Evolutionary conservation across 2,329 filamentous ascomycete species (phyloP), one percentile per base, ranked within the genome.

Genomic region (Calcarisporium arbuscula): DNA sequence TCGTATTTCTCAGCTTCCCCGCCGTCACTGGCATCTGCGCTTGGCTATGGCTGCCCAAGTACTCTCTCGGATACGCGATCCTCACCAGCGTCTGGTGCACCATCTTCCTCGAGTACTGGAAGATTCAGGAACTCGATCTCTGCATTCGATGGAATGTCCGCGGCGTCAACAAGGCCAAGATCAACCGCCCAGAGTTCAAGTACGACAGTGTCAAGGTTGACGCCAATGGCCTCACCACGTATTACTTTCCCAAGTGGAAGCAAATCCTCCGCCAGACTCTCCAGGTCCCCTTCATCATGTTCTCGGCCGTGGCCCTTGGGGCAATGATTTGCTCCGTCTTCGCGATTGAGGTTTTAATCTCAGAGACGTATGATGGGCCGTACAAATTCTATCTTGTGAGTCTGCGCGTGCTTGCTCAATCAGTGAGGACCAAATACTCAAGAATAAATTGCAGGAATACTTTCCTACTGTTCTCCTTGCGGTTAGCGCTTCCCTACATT

Each of bases 51-150:
- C 61, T 85, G 0, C 77, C 82, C 8, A 70, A 76, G 19, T 88
- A 84, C 60, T 88, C 84, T 0, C 67, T 80, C 11, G 56, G 77
- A 14, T 88, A 85, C 48, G 82, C 77, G 5, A 61, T 82, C 5
- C 60, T 79, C 16, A 83, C 77, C 36, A 74, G 76, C 19, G 56
- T 86, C 6, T 86, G 82, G 75, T 81, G 80, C 46, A 76, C 81
- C 7, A 65, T 85, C 4, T 88, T 88, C 44, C 71, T 86, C 10
- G 84, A 89, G 50, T 87, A 79, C 55, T 89, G 84, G 84, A 87
- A 85, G 57, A 74, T 85, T 30, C 77, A 81, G 41, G 80, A 89
- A 52, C 62, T 72, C 4, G 83, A 89, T 44, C 67, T 89, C 2
- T 72, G 74, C 32, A 70, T 87, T 15, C 72, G 82, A 29, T 89